Evolutionary conservation across 805 yeast species (phyloP), one percentile per base, ranked within the genome.

Genomic region (Wickerhamiella kurtzmanii): DNA sequence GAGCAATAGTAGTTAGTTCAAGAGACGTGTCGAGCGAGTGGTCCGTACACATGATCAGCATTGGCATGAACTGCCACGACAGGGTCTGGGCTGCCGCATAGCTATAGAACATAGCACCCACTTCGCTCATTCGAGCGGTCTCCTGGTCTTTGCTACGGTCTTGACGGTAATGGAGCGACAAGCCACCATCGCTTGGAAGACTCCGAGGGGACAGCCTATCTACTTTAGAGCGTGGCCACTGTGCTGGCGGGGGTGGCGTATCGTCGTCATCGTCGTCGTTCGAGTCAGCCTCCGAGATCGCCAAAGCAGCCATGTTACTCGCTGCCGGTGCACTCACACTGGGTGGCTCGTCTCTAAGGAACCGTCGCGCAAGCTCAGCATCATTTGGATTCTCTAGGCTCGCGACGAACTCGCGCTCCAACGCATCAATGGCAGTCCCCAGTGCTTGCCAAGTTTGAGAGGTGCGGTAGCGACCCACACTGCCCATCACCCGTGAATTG

Each of bases 401-500:
- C 16, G 37, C 37, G 22, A 54, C 22, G 22, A 55, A 56, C 15
- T 21, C 28, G 2, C 13, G 17, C 28, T 55, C 54, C 2, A 46
- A 6, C 9, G 46, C 44, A 6, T 50, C 52, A 2, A 51, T 37
- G 0, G 60, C 55, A 3, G 43, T 50, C 1, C 49, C 53, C 1
- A 57, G 45, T 38, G 50, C 42, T 9, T 41, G 20, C 60, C 59
- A 57, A 15, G 51, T 21, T 39, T 53, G 55, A 2, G 50, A 43
- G 15, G 50, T 25, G 15, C 45, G 48, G 38, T 35, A 45, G 21
- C 51, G 40, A 8, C 39, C 22, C n/a, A 36, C 16, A 15, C 22
- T 17, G 22, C 20, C 37, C 44, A 53, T 82, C 6, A 76, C 65
- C 16, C 68, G 63, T 0, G 84, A 73, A 56, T 82, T 82, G 54